Percentiles rank a stretch among this genome's conserved stretches.
Evolutionary conservation across 805 yeast species (phyloP).

Genomic region (Candida namnaoensis): DNA sequence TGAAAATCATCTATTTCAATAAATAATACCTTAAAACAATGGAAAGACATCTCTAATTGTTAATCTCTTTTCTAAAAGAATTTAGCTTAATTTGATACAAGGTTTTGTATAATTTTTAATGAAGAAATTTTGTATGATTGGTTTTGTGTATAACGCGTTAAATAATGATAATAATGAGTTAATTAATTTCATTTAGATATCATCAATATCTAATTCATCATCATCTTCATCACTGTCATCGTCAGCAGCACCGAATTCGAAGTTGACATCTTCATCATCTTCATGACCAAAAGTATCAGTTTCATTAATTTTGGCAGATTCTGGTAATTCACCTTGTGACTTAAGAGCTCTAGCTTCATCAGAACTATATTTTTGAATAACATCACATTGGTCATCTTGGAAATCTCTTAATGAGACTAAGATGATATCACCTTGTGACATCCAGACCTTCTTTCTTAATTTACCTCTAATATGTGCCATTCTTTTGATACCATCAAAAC

Average conservation of each 20-base stretch:
- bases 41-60: too few species aligned
- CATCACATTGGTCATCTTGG: slow-evolving; percentile 98
- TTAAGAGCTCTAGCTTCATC: slow-evolving; percentile 98
- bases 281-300: slow-evolving; percentile 95
- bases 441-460: slow-evolving; percentile 99
- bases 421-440: slow-evolving; percentile 97
- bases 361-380: slow-evolving; percentile 90
- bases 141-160: not conserved
- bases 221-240: slow-evolving; percentile 67
- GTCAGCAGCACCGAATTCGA: slow-evolving; percentile 93
- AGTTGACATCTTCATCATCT: slow-evolving; percentile 95
- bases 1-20: too few species aligned
- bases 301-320: slow-evolving; percentile 93
- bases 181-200: slow-evolving; percentile 44
- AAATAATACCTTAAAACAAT: too few species aligned
- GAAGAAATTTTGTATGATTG: too few species aligned
- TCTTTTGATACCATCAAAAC: slow-evolving; percentile 91
- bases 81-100: too few species aligned
- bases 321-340: slow-evolving; percentile 95
- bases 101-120: too few species aligned
- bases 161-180: not conserved
- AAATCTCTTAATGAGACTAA: slow-evolving; percentile 94
- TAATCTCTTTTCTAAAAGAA: too few species aligned
- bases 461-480: slow-evolving; percentile 98
- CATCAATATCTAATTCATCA: slow-evolving; percentile 83